Conservation (phyloP, 2,329 filamentous ascomycete species). For the Neophaeococcomyces mojaviensis region DNA sequence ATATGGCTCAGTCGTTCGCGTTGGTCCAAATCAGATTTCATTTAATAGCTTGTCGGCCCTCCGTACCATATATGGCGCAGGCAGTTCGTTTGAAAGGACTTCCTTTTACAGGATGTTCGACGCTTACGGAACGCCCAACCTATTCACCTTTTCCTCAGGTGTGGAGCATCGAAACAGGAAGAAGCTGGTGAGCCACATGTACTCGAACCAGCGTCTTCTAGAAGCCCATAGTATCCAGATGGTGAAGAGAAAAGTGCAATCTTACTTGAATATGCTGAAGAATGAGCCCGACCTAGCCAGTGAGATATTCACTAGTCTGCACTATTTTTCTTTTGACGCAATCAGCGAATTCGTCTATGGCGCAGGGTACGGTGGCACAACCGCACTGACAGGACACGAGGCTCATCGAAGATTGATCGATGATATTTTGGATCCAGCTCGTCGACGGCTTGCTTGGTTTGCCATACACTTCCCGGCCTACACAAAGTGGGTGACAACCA, state of each 20-base stretch:
- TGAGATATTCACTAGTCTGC: constrained; percentile 44
- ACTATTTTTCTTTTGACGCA: constrained; percentile 48
- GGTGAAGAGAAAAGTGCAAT: constrained; percentile 34
- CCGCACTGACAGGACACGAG: constrained; percentile 33
- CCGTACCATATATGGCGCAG: constrained; percentile 49
- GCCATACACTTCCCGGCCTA: constrained; percentile 38
- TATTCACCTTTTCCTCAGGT: constrained; percentile 44
- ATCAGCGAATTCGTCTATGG: constrained; percentile 49
- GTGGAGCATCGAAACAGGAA: constrained; percentile 44
- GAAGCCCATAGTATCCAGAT: constrained; percentile 26
- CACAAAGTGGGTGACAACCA: constrained; percentile 44
- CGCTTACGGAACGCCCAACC: constrained; percentile 33
- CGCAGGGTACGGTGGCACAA: constrained; percentile 34
- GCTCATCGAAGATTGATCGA: constrained; percentile 36
- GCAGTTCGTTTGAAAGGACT: constrained; percentile 44
- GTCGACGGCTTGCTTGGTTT: constrained; percentile 44
- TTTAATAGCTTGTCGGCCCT: constrained; percentile 40
- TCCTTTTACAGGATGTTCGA: constrained; percentile 51
- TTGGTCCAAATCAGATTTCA: constrained; percentile 41
- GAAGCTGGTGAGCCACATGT: constrained; percentile 42
- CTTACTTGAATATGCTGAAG: constrained; percentile 37
- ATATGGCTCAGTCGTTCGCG: constrained; percentile 43
- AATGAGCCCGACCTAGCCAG: constrained; percentile 27
- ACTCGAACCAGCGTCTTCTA: constrained; percentile 44
- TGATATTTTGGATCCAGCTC: constrained; percentile 43